A percentile compares a stretch with the other conserved stretches of the same genome.
phyloP scores from a whole-genome alignment of 1,139 yeast species.

The Candida tunisiensis region DNA sequence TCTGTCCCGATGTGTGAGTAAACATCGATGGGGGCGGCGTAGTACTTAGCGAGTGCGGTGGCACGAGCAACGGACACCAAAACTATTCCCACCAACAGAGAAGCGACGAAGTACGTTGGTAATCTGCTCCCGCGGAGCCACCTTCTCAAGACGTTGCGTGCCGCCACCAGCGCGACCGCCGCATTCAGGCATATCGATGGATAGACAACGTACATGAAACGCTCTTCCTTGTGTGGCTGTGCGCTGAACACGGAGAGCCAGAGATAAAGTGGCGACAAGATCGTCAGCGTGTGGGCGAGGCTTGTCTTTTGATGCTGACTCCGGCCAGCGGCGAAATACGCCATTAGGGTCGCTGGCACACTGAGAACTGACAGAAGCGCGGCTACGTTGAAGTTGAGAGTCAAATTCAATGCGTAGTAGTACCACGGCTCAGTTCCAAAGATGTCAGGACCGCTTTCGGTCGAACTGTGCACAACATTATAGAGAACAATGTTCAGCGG shows the following conservation, averaged over 20 bases:
- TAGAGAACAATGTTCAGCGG: constrained; percentile 73
- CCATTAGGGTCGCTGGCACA: constrained; percentile 5
- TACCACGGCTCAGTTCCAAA: constrained; percentile 79
- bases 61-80: constrained; percentile 15
- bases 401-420: constrained; percentile 53
- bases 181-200: constrained; percentile 51
- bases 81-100: constrained; percentile 4
- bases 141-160: constrained; percentile 4
- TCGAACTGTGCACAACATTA: constrained; percentile 61
- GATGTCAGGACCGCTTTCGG: constrained; percentile 65
- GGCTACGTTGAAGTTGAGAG: constrained; percentile 54
- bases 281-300: constrained; percentile 1
- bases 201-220: constrained; percentile 78
- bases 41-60: constrained; percentile 16
- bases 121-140: too few relatives aligned
- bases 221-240: constrained; percentile 90
- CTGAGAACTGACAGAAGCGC: constrained; percentile 32
- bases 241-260: constrained; percentile 53
- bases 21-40: constrained; percentile 20
- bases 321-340: background rate
- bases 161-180: constrained; percentile 29
- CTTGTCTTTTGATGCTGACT: background rate
- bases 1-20: constrained; percentile 9
- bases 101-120: constrained; percentile 2
- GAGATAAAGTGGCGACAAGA: constrained; percentile 30